These are phyloP conservation scores for Chalaropsis thielavioides DNA, from an alignment of 2,329 filamentous ascomycete species.

Conservation along the genomic window DNA sequence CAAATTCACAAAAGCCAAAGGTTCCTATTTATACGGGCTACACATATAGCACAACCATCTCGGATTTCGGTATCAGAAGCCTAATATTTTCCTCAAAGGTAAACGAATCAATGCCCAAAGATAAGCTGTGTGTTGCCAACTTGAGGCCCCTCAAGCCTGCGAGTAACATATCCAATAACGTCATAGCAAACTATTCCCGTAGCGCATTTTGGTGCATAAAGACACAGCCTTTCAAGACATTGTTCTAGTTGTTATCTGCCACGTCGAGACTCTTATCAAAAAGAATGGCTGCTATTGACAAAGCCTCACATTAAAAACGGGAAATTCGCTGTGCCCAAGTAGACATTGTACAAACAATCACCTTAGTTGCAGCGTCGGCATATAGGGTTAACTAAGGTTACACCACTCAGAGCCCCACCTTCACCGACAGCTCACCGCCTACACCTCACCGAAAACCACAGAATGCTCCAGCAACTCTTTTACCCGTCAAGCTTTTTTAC, in stretches of 20 bases:
- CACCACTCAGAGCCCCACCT: neutral
- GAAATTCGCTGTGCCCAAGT: too few relatives aligned
- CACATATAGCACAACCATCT: neutral
- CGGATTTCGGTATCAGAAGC: neutral
- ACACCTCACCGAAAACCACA: conserved; percentile 1
- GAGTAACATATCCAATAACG: neutral
- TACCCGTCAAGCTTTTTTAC: neutral
- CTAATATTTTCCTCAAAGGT: neutral
- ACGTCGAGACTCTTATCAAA: neutral
- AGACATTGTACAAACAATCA: too few relatives aligned
- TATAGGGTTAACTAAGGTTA: conserved; percentile 2
- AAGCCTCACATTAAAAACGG: too few relatives aligned
- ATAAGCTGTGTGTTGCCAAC: neutral
- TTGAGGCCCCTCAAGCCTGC: neutral
- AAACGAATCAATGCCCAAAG: neutral
- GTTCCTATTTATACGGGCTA: neutral
- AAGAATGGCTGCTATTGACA: too few relatives aligned
- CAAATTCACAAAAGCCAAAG: neutral
- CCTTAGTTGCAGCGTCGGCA: too few relatives aligned
- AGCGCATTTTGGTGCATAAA: neutral
- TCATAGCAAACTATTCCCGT: neutral
- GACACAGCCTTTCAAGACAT: neutral
- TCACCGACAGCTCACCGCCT: conserved; percentile 6
- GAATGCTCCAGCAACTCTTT: conserved; percentile 15
- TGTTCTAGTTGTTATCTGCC: neutral